Base-by-base conservation (phyloP, 2,329 filamentous ascomycete species). In the Scortechinia acanthostroma region DNA sequence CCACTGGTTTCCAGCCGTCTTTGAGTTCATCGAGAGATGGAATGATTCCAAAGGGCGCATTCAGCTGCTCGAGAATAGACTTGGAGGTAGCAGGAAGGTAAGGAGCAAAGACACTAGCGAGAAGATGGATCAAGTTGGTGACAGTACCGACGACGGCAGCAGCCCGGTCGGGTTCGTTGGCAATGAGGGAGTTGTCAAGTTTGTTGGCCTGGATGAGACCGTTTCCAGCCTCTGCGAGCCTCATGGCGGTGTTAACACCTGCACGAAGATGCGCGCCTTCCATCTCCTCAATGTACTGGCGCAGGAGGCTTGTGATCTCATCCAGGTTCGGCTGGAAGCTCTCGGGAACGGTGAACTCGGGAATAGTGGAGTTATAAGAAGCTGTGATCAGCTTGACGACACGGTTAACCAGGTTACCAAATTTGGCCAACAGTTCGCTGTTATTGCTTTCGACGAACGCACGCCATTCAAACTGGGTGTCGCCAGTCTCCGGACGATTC, bases 381-480 rank as follows among this genome's bases (percentile, higher is more conserved):
- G 84, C 74, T 64, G 88, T 81, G 62, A 84, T 76, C 59, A 88
- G 86, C 66, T 89, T 89, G 64, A 88, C 71, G 21, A 86, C 71
- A 45, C 84, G 75, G 64, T 87, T 85, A 59, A 86, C 81, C 54
- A 88, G 79, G 63, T 90, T 89, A 16, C 74, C 80, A 47, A 85
- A 72, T 53, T 86, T 86, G 51, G 82, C 74, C 22, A 87, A n/a
- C n/a, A 96, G 76, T 59, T 93, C 88, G 57, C 86, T 90, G 71
- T 96, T 95, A 73, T 95, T 95, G 53, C 78, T 74, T 25, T 81
- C 76, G 50, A 93, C 85, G 65, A 95, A 94, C 42, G 83, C 76
- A 47, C 77, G 78, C 90, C 90, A 95, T 60, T 91, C 86, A 61
- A 95, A 95, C 58, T 95, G 87, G 0, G 88, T 86, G 59, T 96